Conservation (phyloP, 2,329 filamentous ascomycete genomes). For the Cryphonectria naterciae region DNA sequence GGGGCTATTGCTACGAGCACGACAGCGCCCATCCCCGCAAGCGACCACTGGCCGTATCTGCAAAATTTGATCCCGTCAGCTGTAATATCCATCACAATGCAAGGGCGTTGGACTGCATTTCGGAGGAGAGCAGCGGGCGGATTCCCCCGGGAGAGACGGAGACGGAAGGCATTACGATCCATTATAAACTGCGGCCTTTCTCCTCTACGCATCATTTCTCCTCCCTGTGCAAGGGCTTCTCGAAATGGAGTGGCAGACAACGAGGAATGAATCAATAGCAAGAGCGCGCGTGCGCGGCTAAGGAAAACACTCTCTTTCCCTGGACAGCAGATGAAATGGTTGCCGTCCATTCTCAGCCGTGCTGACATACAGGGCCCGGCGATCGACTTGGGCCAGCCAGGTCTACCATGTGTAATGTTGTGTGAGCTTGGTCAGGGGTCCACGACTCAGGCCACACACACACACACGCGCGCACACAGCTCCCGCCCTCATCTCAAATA, state of each 20-base stretch:
- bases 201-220: neutral
- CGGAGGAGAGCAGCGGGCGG: neutral
- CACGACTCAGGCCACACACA: slow-evolving; percentile 8
- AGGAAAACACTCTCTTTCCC: neutral
- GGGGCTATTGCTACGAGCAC: slow-evolving; percentile 7
- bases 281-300: neutral
- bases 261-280: neutral
- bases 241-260: neutral
- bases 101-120: neutral
- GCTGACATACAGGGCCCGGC: neutral
- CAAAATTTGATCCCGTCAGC: slow-evolving; percentile 21
- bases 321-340: neutral
- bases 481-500: neutral
- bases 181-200: neutral
- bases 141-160: neutral
- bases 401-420: neutral
- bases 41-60: neutral
- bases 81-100: slow-evolving; percentile 4
- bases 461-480: neutral
- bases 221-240: neutral
- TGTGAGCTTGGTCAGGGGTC: neutral
- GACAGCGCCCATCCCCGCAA: slow-evolving; percentile 26
- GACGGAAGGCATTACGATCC: neutral
- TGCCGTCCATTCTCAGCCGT: neutral
- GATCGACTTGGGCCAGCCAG: slow-evolving; percentile 2